These are phyloP conservation scores for Raffaelea albimanens DNA, from an alignment of 2,329 filamentous ascomycete species.

Conservation along the genomic window DNA sequence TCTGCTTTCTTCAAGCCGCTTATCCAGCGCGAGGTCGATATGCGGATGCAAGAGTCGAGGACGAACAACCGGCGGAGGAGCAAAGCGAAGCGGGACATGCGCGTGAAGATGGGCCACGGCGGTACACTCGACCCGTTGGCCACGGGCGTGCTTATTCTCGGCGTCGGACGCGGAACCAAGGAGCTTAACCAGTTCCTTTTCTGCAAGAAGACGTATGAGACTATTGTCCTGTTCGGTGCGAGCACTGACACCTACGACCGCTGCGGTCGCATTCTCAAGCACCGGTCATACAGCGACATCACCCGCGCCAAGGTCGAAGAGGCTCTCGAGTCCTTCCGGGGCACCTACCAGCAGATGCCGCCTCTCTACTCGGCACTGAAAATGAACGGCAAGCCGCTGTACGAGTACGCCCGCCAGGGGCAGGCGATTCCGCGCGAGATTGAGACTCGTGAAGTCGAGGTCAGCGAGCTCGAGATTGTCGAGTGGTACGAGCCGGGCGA, in stretches of 20 bases:
- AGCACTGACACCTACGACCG: constrained; percentile 90
- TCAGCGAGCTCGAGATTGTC: constrained; percentile 66
- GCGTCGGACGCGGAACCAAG: constrained; percentile 83
- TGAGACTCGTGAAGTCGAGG: constrained; percentile 67
- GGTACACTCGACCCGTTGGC: constrained; percentile 92
- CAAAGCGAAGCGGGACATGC: constrained; percentile 46
- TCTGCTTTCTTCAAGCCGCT: constrained; percentile 73
- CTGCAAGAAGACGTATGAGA: constrained; percentile 91
- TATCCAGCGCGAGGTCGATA: constrained; percentile 43
- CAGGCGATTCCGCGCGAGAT: constrained; percentile 81
- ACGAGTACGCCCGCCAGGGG: constrained; percentile 90
- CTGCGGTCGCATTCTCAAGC: constrained; percentile 71
- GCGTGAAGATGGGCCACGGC: constrained; percentile 92
- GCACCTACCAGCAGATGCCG: constrained; percentile 80
- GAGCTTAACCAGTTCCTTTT: constrained; percentile 65
- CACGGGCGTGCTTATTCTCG: constrained; percentile 83
- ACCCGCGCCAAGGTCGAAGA: constrained; percentile 71
- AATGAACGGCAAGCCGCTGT: constrained; percentile 87
- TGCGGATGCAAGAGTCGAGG: constrained; percentile 46
- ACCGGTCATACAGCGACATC: constrained; percentile 68
- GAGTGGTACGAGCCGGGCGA: constrained; percentile 79
- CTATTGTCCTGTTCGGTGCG: constrained; percentile 79
- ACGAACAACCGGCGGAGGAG: constrained; percentile 50
- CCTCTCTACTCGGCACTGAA: constrained; percentile 89
- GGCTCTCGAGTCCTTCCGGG: constrained; percentile 64